Evolutionary conservation across 2,329 filamentous ascomycete species (phyloP).

Genomic region (Sphaceloma murrayae): DNA sequence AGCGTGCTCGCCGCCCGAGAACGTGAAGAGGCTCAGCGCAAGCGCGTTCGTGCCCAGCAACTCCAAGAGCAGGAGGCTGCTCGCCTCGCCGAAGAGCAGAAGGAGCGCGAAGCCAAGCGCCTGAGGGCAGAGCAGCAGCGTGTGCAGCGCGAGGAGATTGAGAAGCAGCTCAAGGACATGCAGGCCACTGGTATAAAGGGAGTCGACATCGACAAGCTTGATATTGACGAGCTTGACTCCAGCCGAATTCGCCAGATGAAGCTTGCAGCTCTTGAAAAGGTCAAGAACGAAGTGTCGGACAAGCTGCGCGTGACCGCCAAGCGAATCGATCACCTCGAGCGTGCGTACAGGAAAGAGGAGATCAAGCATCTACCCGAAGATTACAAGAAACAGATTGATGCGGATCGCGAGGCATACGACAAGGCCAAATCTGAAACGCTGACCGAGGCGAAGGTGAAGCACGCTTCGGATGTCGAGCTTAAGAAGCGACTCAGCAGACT

Average conservation of each 20-base stretch:
- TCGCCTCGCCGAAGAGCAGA: slow-evolving; percentile 83
- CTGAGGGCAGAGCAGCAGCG: slow-evolving; percentile 79
- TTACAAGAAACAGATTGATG: slow-evolving; percentile 71
- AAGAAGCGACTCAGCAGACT: slow-evolving; percentile 86
- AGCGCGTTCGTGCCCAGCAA: slow-evolving; percentile 76
- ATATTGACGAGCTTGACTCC: slow-evolving; percentile 57
- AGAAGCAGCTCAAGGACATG: slow-evolving; percentile 89
- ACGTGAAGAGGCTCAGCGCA: slow-evolving; percentile 83
- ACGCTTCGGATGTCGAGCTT: slow-evolving; percentile 82
- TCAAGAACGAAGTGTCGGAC: slow-evolving; percentile 94
- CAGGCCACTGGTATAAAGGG: slow-evolving; percentile 70
- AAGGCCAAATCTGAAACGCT: slow-evolving; percentile 67
- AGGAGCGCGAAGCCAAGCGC: slow-evolving; percentile 77
- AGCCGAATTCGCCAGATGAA: slow-evolving; percentile 81
- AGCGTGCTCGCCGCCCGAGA: slow-evolving; percentile 80
- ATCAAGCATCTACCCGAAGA: slow-evolving; percentile 81
- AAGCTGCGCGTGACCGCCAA: slow-evolving; percentile 86
- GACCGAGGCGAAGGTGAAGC: slow-evolving; percentile 72
- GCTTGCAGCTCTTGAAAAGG: slow-evolving; percentile 87
- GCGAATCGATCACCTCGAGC: slow-evolving; percentile 92
- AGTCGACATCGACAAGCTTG: slow-evolving; percentile 78
- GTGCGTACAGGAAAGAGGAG: slow-evolving; percentile 93
- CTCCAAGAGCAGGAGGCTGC: slow-evolving; percentile 82
- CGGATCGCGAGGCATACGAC: slow-evolving; percentile 72
- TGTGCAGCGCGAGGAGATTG: slow-evolving; percentile 45